Percentiles rank a stretch among this genome's conserved stretches.
These are phyloP conservation scores for Saccharomycopsis sp. DNA, from an alignment of 805 yeast species.

Conservation along the genomic window DNA sequence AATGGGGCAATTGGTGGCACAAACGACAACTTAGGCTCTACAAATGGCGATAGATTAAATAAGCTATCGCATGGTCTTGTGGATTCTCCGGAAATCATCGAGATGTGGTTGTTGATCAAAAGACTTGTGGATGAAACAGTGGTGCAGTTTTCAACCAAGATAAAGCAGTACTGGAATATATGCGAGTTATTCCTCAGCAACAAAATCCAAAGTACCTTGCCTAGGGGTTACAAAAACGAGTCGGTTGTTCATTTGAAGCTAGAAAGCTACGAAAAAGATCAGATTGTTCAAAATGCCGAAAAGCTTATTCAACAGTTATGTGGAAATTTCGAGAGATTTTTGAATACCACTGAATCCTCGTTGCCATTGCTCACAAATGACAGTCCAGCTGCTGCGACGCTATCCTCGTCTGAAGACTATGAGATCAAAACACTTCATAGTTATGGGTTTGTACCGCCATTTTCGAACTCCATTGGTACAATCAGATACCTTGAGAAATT, in stretches of 20 bases:
- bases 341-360: constrained; percentile 30
- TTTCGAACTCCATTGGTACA: constrained; percentile 55
- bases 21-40: constrained; percentile 8
- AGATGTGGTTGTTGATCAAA: constrained; percentile 50
- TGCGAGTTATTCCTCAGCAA: constrained; percentile 50
- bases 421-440: constrained; percentile 29
- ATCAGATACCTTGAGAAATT: constrained; percentile 44
- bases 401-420: constrained; percentile 16
- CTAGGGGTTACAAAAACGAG: constrained; percentile 36
- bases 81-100: constrained; percentile 50
- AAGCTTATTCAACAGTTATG: constrained; percentile 33
- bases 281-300: constrained; percentile 35
- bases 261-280: constrained; percentile 36
- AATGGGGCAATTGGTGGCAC: constrained; percentile 13
- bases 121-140: constrained; percentile 38
- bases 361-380: constrained; percentile 7
- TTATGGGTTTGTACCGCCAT: constrained; percentile 58
- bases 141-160: constrained; percentile 31
- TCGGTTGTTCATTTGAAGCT: constrained; percentile 35
- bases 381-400: constrained; percentile 12
- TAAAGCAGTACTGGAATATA: constrained; percentile 47
- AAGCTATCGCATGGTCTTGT: constrained; percentile 28
- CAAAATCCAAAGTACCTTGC: constrained; percentile 34
- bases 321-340: constrained; percentile 27
- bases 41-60: constrained; percentile 10